Evolutionary conservation across 31 red algal genomes (phyloP), one percentile per base, ranked within the genome.

Genomic region (Endocladia muricata): DNA sequence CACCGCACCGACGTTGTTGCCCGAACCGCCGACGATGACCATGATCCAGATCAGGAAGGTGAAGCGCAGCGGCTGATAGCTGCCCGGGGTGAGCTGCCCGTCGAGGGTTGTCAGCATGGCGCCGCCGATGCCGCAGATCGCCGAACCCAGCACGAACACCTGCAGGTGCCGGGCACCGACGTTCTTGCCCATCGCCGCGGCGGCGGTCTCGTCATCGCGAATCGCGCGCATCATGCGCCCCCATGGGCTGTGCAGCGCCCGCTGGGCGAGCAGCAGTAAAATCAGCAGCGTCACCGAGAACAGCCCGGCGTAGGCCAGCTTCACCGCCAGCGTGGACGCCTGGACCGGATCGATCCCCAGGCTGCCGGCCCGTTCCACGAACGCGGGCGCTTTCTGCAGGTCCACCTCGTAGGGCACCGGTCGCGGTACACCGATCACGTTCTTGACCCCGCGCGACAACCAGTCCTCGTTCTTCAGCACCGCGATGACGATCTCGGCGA

Each of bases 21-120:
- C 47, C 13, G 47, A 52, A 15, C 47, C 47, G 47, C 47, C 47
- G n/a, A 52, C 47, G 47, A 52, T 52, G 11, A 52, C 47, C 47
- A 52, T 52, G 13, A 52, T n/a, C 47, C 47, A 52, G 47, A 52
- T 52, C n/a, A 52, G n/a, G n/a, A 52, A 52, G 47, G 47, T 52
- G n/a, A 52, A 52, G n/a, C 47, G 47, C 47, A 52, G n/a, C 13
- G 47, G 47, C n/a, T 11, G 11, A n/a, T 52, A 52, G n/a, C 13
- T 15, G 47, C 47, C 47, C n/a, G 47, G 47, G 11, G 47, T 52
- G 11, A 52, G 47, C 47, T 52, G 47, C n/a, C 47, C 47, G n/a
- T 52, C 47, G 47, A 52, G 47, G 13, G 47, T 52, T 15, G 47
- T 52, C n/a, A 52, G 47, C 47, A 52, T 52, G n/a, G 47, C 47